Percentiles rank a stretch among this genome's conserved stretches.
Evolutionary conservation across 192 early-diverging fungal genomes (phyloP).

Genomic region (Thoreauomyces humboldtii): DNA sequence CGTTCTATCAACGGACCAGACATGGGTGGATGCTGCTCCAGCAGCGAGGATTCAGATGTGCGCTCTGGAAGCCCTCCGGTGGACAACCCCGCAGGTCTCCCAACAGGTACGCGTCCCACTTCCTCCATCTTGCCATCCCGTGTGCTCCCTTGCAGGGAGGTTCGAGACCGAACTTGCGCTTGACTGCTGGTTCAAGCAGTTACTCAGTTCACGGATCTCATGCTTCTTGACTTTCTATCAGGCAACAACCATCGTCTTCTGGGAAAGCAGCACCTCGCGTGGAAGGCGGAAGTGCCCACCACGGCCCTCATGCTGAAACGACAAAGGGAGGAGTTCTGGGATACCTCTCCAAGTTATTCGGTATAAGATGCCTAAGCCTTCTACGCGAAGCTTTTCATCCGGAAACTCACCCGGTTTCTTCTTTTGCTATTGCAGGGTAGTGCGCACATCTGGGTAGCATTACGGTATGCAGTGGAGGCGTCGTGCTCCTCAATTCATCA

Average conservation of each 20-base stretch:
- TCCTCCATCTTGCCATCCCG: too few relatives aligned
- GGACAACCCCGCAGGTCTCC: too few relatives aligned
- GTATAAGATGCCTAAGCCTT: slow-evolving; percentile 24
- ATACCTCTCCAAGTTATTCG: slow-evolving; percentile 68
- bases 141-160: too few relatives aligned
- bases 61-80: too few relatives aligned
- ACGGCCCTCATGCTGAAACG: slow-evolving; percentile 41
- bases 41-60: too few relatives aligned
- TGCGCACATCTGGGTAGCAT: slow-evolving; percentile 74
- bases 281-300: slow-evolving; percentile 41
- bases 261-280: slow-evolving; percentile 27
- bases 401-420: background rate
- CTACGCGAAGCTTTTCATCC: background rate
- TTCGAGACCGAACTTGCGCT: too few relatives aligned
- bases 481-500: background rate
- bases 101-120: too few relatives aligned
- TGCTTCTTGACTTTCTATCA: too few relatives aligned
- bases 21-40: too few relatives aligned
- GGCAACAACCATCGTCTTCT: slow-evolving; percentile 21
- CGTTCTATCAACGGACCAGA: too few relatives aligned
- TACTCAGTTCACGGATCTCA: too few relatives aligned
- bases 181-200: too few relatives aligned
- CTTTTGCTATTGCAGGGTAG: slow-evolving; percentile 43
- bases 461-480: slow-evolving; percentile 38
- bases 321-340: slow-evolving; percentile 70